phyloP scores from a whole-genome alignment of 2,329 filamentous ascomycete genomes.

The Aureobasidium sp. region DNA sequence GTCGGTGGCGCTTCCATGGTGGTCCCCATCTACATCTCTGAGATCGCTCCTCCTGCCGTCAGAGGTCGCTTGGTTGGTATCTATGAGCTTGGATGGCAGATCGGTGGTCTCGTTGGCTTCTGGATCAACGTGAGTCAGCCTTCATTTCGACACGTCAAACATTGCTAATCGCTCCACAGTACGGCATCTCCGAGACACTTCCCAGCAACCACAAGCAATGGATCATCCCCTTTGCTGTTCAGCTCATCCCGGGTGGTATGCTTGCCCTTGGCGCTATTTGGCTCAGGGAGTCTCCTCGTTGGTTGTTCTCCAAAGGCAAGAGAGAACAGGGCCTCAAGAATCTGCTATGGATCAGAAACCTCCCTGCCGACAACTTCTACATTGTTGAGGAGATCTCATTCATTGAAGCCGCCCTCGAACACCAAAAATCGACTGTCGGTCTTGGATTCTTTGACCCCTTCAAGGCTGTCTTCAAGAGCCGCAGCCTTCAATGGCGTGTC shows the following conservation, averaged over 20 bases:
- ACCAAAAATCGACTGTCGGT: constrained; percentile 22
- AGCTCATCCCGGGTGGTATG: constrained; percentile 60
- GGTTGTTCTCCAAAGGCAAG: constrained; percentile 37
- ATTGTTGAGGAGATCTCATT: constrained; percentile 66
- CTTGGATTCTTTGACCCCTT: constrained; percentile 18
- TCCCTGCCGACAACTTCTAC: constrained; percentile 54
- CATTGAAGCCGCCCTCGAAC: constrained; percentile 63
- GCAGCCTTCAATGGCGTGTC: constrained; percentile 18
- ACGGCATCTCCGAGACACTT: constrained; percentile 38
- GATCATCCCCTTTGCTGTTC: constrained; percentile 51
- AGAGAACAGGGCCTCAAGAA: constrained; percentile 37
- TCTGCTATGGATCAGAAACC: constrained; percentile 57
- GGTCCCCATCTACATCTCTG: constrained; percentile 53
- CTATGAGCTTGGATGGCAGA: constrained; percentile 52
- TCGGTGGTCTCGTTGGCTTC: constrained; percentile 44
- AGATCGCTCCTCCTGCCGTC: constrained; percentile 51
- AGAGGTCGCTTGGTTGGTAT: constrained; percentile 52
- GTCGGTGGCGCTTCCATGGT: constrained; percentile 51
- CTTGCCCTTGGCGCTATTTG: constrained; percentile 41
- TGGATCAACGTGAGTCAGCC: constrained; percentile 36
- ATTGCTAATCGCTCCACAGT: constrained; percentile 18
- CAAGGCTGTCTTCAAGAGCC: constrained; percentile 16
- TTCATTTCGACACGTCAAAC: too few species aligned
- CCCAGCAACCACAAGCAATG: constrained; percentile 38
- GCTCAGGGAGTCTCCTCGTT: constrained; percentile 39